Evolutionary conservation across 2,329 filamentous ascomycete species (phyloP).

Genomic region (Venturia aucupariae): DNA sequence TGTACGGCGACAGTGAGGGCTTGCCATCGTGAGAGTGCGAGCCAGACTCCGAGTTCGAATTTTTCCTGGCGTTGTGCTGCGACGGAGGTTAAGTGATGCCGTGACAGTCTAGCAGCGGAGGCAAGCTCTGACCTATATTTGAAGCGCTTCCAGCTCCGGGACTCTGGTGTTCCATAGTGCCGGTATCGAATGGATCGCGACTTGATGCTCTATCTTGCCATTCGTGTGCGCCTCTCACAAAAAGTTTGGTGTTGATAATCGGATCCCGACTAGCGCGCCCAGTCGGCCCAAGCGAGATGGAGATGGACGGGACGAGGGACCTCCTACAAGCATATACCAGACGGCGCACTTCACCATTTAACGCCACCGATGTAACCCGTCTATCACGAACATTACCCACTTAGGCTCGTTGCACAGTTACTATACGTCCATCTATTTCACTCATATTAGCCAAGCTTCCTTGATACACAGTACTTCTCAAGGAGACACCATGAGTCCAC

Average conservation of each 20-base stretch:
- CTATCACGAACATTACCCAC: not conserved
- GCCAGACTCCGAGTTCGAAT: slow-evolving; percentile 77
- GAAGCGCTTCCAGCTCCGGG: not conserved
- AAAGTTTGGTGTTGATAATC: not conserved
- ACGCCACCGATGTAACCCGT: not conserved
- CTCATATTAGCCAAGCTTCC: slow-evolving; percentile 1
- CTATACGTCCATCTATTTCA: not conserved
- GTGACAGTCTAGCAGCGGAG: not conserved
- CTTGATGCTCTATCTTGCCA: not conserved
- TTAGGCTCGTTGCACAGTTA: not conserved
- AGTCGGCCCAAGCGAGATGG: not conserved
- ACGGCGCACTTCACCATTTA: not conserved
- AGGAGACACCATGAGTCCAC: not conserved
- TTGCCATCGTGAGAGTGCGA: slow-evolving; percentile 79
- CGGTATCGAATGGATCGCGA: not conserved
- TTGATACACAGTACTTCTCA: not conserved
- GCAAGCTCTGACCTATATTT: slow-evolving; percentile 1
- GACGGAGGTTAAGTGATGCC: not conserved
- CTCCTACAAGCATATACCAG: not conserved
- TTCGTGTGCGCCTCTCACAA: not conserved
- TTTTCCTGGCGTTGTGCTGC: slow-evolving; percentile 11
- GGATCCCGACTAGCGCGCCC: not conserved
- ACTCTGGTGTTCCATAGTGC: not conserved
- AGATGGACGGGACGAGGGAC: too few species aligned
- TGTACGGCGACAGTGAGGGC: slow-evolving; percentile 79